Conservation (phyloP, 805 yeast genomes). For the Danielia oregonensis region DNA sequence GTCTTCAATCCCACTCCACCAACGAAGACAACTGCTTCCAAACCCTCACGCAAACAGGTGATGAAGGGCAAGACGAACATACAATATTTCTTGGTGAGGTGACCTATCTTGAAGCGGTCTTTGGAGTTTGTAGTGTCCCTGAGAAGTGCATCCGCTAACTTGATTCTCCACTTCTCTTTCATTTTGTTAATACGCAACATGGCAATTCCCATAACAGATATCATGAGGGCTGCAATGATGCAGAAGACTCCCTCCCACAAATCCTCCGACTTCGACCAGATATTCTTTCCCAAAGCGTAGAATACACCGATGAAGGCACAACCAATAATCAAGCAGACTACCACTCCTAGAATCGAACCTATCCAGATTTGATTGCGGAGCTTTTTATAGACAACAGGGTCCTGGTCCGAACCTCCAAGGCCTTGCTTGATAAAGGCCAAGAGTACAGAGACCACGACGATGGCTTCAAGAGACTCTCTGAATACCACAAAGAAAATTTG, state of each 20-base stretch:
- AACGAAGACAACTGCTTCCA: slow-evolving; percentile 46
- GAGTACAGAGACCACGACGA: slow-evolving; percentile 84
- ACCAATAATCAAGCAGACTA: slow-evolving; percentile 80
- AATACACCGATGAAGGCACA: slow-evolving; percentile 93
- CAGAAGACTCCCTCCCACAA: slow-evolving; percentile 97
- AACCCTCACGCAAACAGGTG: slow-evolving; percentile 94
- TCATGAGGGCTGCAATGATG: slow-evolving; percentile 83
- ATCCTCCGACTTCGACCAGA: slow-evolving; percentile 86
- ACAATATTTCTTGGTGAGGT: slow-evolving; percentile 67
- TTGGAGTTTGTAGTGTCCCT: slow-evolving; percentile 33
- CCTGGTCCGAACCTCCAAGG: slow-evolving; percentile 45
- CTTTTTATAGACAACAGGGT: slow-evolving; percentile 52
- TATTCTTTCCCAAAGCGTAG: slow-evolving; percentile 74
- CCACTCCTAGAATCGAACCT: slow-evolving; percentile 71
- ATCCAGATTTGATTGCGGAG: slow-evolving; percentile 81
- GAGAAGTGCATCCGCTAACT: slow-evolving; percentile 81
- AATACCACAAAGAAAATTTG: slow-evolving; percentile 85
- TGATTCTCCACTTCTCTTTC: slow-evolving; percentile 96
- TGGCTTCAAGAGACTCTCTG: slow-evolving; percentile 92
- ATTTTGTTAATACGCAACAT: slow-evolving; percentile 93
- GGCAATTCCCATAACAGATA: slow-evolving; percentile 92
- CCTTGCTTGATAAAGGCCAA: slow-evolving; percentile 91
- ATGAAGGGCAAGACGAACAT: slow-evolving; percentile 88
- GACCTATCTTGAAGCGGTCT: slow-evolving; percentile 53
- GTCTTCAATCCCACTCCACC: slow-evolving; percentile 40